Base-by-base conservation (phyloP, 2,329 filamentous ascomycete species). In the Blastomyces parvus region DNA sequence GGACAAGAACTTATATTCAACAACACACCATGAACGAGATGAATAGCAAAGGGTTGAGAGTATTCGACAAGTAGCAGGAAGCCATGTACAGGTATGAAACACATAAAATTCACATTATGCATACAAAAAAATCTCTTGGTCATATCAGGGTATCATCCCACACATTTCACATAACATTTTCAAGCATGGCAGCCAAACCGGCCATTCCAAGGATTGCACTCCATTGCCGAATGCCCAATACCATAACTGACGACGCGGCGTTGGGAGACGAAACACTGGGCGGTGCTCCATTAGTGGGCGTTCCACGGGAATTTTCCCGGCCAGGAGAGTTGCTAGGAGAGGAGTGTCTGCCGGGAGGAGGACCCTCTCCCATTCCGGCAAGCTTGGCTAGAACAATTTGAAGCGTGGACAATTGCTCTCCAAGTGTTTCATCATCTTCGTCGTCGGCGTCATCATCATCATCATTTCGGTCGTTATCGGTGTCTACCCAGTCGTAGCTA, bases 331-430 rank as follows among this genome's bases (percentile, higher is more conserved):
- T 11, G 22, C n/a, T 25, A 44, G 38, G 36, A 9, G n/a, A 2
- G 3, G 2, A 9, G 1, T 53, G 25, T 6, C 13, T 53, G 25
- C 22, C 22, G 6, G 50, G 50, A 2, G 25, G 5, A 53, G 50
- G 1, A 30, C 4, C 50, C 5, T 53, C 25, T 53, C 50, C 48
- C 11, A 13, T 13, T 52, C 7, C 56, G 1, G 33, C 22, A 59
- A 62, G 52, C 30, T 33, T 57, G 8, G 52, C 61, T 52, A 58
- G 61, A 36, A 62, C 57, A 57, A 62, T 57, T 42, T 62, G 61
- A 14, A 62, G 53, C 9, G 53, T 40, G 30, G 48, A 7, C 22
- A 62, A 13, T n/a, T 58, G 22, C 9, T 55, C 53, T 56, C 61
- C 61, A 46, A 62, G 30, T 11, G 40, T 48, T 30, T 48, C 44